Evolutionary conservation across 345 rosid species (phyloP), one percentile per base, ranked within the genome.

Genomic region (Citrus trifoliata): DNA sequence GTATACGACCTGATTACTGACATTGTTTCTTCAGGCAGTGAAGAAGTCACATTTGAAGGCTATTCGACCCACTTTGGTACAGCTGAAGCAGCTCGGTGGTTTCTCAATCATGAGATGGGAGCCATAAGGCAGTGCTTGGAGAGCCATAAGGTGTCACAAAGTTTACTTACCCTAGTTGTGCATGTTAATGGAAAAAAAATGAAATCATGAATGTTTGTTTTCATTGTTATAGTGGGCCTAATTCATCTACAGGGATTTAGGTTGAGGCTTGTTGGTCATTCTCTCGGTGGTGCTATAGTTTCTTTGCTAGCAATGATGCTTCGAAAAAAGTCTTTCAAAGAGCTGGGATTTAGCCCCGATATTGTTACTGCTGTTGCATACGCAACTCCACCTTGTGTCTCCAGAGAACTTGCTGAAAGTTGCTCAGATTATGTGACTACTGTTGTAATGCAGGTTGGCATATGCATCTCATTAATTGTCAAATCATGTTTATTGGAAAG

Each of bases 21-120:
- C 74, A 93, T 93, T 80, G 92, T 93, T 77, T 85, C 97, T 75
- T 88, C 97, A n/a, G 88, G 95, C 74, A 86, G 89, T 74, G 93
- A 85, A 82, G 97, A 92, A 74, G 91, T 96, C 76, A 88, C 93
- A 32, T 91, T 89, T 85, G 99, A 96, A 83, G 97, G 98, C 71
- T 96, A 85, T 81, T 93, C 97, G 38, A 90, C 98, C 55, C 99
- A 96, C 85, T 94, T 94, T 87, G 99, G 98, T 83, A 93, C 93
- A 5, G 90, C 98, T 78, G 98, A 96, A 87, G 94, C 98, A 80
- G 95, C 99, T 55, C 84, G 95, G 25, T 96, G 99, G 99, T 93
- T 97, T 85, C 97, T 94, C 82, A 84, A 77, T 55, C 93, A 91
- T 80, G 99, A 97, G 83, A 58, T 90, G 51, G 90, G 85, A 82